Evolutionary conservation across 805 yeast genomes (phyloP).

Genomic region (Metschnikowia lochheadii): DNA sequence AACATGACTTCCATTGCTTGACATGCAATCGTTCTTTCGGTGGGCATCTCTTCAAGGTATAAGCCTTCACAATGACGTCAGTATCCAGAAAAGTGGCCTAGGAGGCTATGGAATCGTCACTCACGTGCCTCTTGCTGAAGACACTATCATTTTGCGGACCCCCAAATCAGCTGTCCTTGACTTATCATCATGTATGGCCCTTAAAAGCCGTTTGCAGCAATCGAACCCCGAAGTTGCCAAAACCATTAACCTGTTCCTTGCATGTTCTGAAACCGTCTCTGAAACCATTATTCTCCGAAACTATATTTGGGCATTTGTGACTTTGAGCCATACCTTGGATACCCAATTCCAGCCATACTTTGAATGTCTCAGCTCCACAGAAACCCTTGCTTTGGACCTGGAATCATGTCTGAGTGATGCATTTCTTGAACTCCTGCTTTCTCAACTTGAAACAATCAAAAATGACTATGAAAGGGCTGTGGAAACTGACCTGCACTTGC

Average conservation of each 20-base stretch:
- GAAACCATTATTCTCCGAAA: slow-evolving; percentile 16
- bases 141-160: slow-evolving; percentile 10
- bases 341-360: slow-evolving; percentile 11
- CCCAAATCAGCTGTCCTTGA: slow-evolving; percentile 10
- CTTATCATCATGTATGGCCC: slow-evolving; percentile 4
- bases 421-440: not conserved
- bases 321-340: not conserved
- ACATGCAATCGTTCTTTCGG: not conserved
- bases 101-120: slow-evolving; percentile 16
- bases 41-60: slow-evolving; percentile 10
- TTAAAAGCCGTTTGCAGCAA: not conserved
- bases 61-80: slow-evolving; percentile 2
- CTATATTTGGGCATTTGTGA: slow-evolving; percentile 13
- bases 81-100: slow-evolving; percentile 7
- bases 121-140: slow-evolving; percentile 1
- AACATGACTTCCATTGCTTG: no score
- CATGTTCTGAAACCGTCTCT: slow-evolving; percentile 2
- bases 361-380: slow-evolving; percentile 10
- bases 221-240: not conserved
- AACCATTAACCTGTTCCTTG: not conserved
- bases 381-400: slow-evolving; percentile 8
- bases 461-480: slow-evolving; percentile 1
- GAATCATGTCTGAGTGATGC: not conserved
- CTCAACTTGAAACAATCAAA: not conserved
- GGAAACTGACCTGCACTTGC: slow-evolving; percentile 1